These are phyloP conservation scores for Fusarium sp. DNA, from an alignment of 2,329 filamentous ascomycete species.

Conservation along the genomic window DNA sequence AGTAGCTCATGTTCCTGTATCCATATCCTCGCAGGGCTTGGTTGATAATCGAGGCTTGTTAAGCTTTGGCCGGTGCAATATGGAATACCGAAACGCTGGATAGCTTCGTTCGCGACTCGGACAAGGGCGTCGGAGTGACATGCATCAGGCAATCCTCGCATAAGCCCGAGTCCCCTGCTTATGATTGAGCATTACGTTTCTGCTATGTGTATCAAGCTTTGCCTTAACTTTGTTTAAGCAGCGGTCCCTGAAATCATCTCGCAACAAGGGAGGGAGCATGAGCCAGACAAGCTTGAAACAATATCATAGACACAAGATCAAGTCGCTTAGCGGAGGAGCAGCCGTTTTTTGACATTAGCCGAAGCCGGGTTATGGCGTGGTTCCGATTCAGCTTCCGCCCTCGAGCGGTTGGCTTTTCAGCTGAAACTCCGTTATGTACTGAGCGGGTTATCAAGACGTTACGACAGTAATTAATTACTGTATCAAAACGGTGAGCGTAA, in stretches of 20 bases:
- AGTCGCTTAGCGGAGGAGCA: conserved; percentile 19
- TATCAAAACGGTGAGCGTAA: conserved; percentile 17
- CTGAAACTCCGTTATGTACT: conserved; percentile 19
- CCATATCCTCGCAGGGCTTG: background rate
- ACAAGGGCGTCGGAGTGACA: background rate
- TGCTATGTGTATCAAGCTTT: background rate
- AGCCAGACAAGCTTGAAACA: conserved; percentile 28
- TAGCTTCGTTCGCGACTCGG: background rate
- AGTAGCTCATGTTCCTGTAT: no score
- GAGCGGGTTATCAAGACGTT: background rate
- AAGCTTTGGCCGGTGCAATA: conserved; percentile 5
- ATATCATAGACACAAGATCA: conserved; percentile 4
- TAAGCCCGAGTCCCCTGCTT: background rate
- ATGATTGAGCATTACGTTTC: background rate
- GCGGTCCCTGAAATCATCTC: conserved; percentile 1
- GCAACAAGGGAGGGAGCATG: conserved; percentile 3
- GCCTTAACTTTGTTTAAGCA: background rate
- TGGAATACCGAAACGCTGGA: background rate
- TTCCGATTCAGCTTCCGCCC: conserved; percentile 13
- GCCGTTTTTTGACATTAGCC: conserved; percentile 21
- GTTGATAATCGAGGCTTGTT: conserved; percentile 5
- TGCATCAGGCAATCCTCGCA: conserved; percentile 7
- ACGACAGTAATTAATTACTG: background rate
- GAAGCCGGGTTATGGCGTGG: background rate
- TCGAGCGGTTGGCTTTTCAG: conserved; percentile 1